phyloP scores from a whole-genome alignment of 805 yeast genomes.

The Starmerella bombicola region DNA sequence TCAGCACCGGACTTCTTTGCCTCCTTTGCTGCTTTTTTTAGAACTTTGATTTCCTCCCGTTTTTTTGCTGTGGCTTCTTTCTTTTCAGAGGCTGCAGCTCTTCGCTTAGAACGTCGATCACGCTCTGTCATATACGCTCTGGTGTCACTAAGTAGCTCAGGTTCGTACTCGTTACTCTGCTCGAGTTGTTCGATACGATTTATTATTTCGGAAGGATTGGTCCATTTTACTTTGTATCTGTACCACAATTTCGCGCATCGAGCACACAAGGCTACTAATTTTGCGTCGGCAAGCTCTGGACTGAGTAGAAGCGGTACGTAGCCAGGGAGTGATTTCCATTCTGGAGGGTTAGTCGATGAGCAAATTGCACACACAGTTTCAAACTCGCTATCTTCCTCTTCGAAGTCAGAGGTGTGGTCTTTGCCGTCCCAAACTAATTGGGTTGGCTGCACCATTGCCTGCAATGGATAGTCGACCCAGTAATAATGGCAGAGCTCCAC shows the following conservation, averaged over 20 bases:
- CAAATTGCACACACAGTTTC: conserved; percentile 56
- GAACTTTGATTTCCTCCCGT: conserved; percentile 8
- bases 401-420: conserved; percentile 39
- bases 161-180: conserved; percentile 43
- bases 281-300: conserved; percentile 29
- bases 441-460: neutral
- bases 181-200: conserved; percentile 21
- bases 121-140: conserved; percentile 24
- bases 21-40: conserved; percentile 17
- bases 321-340: conserved; percentile 68
- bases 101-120: conserved; percentile 19
- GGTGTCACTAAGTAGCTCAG: conserved; percentile 46
- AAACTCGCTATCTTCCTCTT: neutral
- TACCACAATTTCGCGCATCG: conserved; percentile 90
- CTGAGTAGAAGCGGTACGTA: conserved; percentile 27
- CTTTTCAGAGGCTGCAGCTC: conserved; percentile 10
- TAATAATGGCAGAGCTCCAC: conserved; percentile 77
- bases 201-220: conserved; percentile 55
- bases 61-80: conserved; percentile 14
- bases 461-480: conserved; percentile 41
- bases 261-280: conserved; percentile 59
- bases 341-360: conserved; percentile 38
- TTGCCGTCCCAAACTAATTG: conserved; percentile 41
- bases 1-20: no score
- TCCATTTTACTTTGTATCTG: conserved; percentile 80